A percentile compares a stretch with the other conserved stretches of the same genome.
These are phyloP conservation scores for Heimioporus retisporus DNA, from an alignment of 1,284 basidiomycete genomes.

Conservation along the genomic window DNA sequence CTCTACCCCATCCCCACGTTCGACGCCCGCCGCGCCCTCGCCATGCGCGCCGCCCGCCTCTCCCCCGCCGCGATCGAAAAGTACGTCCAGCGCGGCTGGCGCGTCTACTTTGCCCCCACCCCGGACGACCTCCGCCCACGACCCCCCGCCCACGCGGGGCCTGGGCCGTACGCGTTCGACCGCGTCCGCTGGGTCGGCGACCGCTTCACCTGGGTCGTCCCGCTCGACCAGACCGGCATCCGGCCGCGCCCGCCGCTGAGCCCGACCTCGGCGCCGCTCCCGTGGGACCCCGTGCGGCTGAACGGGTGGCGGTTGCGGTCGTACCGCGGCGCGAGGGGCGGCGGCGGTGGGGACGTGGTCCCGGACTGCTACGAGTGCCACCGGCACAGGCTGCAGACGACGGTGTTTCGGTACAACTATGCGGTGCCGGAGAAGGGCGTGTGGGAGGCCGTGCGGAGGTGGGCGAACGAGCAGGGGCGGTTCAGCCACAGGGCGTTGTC, in stretches of 20 bases:
- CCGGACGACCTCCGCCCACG: conserved; percentile 8
- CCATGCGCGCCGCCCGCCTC: background rate
- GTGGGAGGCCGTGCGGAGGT: conserved; percentile 7
- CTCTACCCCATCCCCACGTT: conserved; percentile 49
- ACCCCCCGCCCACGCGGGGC: too few species aligned
- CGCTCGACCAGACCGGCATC: conserved; percentile 36
- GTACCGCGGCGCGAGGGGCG: fast-evolving
- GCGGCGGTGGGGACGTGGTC: too few species aligned
- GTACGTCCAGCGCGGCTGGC: conserved; percentile 43
- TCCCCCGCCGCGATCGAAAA: conserved; percentile 28
- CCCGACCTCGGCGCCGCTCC: conserved; percentile 23
- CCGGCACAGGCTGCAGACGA: conserved; percentile 17
- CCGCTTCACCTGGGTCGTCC: conserved; percentile 38
- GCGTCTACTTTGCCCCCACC: conserved; percentile 21
- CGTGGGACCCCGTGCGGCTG: conserved; percentile 34
- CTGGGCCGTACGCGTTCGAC: conserved; percentile 25
- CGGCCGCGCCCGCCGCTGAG: conserved; percentile 27
- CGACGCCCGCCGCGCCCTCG: conserved; percentile 27
- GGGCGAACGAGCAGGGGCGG: conserved; percentile 26
- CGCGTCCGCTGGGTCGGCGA: conserved; percentile 40
- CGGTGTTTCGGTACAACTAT: conserved; percentile 39
- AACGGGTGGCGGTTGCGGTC: conserved; percentile 34
- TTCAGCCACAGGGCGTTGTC: conserved; percentile 9
- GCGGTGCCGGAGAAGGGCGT: conserved; percentile 20
- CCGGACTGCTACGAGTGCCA: background rate